Evolutionary conservation across 176 grass and related monocot species (phyloP), one percentile per base, ranked within the genome.

Genomic region (Triticum dicoccoides): DNA sequence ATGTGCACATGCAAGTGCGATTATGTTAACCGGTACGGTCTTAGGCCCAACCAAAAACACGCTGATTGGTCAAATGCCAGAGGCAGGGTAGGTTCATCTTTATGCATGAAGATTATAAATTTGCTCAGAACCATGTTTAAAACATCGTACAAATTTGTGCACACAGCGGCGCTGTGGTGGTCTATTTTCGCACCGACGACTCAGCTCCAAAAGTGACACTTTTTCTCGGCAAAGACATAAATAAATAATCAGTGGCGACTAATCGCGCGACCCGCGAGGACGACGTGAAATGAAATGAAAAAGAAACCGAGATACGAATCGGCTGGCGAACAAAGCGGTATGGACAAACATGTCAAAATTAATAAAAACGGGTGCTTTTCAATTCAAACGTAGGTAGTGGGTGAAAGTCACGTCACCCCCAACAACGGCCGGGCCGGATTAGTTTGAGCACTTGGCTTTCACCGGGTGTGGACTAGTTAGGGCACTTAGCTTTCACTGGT

Each of bases 381-480:
- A 39, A 86, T 82, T 27, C 45, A 32, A 86, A 30, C n/a, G 37
- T 49, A 84, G 77, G 37, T 30, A 76, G 81, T 77, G 77, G 82
- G 62, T 85, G 64, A 21, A 63, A 33, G 68, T 85, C 85, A 77
- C 83, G 63, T 78, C 69, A 84, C 11, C 54, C 80, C 80, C 20
- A 59, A 9, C 56, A 59, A 59, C 18, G 18, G 18, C 56, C 56
- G 56, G 7, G 7, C 20, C 56, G 56, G 56, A 59, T 59, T 59
- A 21, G 54, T 58, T 58, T 21, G 18, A 9, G 20, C 18, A 20
- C 17, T 58, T 7, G 1, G 51, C 49, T 52, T 44, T 44, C 42
- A 44, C 42, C 11, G 10, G 39, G 39, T 41, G 39, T 41, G 0
- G 39, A 47, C 3, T 47, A 42, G 39, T 42, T 42, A 42, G 0